Conservation (phyloP, 78 protist genomes). For the Dictyostelium brefeldianum region DNA sequence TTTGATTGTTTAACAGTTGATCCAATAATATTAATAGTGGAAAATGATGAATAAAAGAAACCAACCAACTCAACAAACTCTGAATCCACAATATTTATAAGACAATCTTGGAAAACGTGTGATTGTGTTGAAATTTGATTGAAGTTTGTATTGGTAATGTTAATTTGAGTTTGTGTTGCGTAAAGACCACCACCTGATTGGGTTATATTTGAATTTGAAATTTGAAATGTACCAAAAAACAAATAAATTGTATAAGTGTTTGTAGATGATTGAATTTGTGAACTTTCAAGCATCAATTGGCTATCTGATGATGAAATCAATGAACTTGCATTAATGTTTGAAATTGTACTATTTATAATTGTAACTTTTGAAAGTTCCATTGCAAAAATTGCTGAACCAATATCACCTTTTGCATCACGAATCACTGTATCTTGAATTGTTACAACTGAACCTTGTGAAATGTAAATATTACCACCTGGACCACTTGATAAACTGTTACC, state of each 20-base stretch:
- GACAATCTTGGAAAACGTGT: constrained; percentile 25
- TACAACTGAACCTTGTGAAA: constrained; percentile 33
- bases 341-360: neutral
- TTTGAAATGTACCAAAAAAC: neutral
- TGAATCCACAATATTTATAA: neutral
- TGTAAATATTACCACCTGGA: constrained; percentile 44
- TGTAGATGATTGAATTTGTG: neutral
- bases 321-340: neutral
- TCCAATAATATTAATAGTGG: neutral
- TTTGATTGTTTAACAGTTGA: neutral
- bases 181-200: neutral
- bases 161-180: constrained; percentile 3
- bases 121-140: neutral
- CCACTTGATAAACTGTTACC: neutral
- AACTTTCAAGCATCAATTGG: neutral
- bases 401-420: neutral
- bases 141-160: neutral
- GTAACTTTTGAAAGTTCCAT: constrained; percentile 18
- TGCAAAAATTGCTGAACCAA: constrained; percentile 9
- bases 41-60: neutral
- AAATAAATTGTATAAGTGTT: neutral
- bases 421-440: neutral
- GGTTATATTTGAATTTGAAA: neutral
- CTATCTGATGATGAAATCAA: constrained; percentile 12
- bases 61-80: neutral